These are phyloP conservation scores for Fusarium sp. DNA, from an alignment of 2,329 filamentous ascomycete genomes.

Conservation along the genomic window DNA sequence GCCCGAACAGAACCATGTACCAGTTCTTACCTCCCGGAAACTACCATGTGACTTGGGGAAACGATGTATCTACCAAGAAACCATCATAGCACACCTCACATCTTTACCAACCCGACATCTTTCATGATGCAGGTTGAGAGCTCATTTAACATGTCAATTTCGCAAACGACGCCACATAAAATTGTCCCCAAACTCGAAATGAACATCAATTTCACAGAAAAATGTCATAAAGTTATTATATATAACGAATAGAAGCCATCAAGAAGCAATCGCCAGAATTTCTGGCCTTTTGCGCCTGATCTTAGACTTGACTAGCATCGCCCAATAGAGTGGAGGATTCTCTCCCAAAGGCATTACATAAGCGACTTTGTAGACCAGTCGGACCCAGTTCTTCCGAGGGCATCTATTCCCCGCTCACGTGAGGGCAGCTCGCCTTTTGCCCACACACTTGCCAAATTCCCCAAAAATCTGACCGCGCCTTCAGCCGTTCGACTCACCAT, in stretches of 20 bases:
- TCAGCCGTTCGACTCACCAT: slow-evolving; percentile 51
- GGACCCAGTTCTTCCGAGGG: slow-evolving; percentile 53
- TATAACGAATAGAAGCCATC: accelerated
- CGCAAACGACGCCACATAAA: not conserved
- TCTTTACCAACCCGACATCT: not conserved
- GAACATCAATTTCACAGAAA: accelerated
- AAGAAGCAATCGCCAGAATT: not conserved
- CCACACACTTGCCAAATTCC: slow-evolving; percentile 58
- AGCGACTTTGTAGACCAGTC: slow-evolving; percentile 9
- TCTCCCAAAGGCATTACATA: slow-evolving; percentile 12
- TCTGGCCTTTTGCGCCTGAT: not conserved
- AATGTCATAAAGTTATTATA: accelerated
- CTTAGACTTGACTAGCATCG: not conserved
- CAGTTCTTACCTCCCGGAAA: not conserved
- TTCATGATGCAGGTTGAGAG: not conserved
- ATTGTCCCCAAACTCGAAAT: accelerated
- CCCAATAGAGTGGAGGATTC: accelerated
- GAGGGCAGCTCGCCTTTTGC: slow-evolving; percentile 49
- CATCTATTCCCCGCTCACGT: slow-evolving; percentile 54
- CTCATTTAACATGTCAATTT: not conserved
- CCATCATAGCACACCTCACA: not conserved
- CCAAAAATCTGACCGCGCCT: slow-evolving; percentile 52
- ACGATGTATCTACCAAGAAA: not conserved
- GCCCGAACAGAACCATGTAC: slow-evolving; percentile 13
- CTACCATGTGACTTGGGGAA: accelerated